These are phyloP conservation scores for Malus sieversii DNA, from an alignment of 306 rosid species.

Conservation along the genomic window DNA sequence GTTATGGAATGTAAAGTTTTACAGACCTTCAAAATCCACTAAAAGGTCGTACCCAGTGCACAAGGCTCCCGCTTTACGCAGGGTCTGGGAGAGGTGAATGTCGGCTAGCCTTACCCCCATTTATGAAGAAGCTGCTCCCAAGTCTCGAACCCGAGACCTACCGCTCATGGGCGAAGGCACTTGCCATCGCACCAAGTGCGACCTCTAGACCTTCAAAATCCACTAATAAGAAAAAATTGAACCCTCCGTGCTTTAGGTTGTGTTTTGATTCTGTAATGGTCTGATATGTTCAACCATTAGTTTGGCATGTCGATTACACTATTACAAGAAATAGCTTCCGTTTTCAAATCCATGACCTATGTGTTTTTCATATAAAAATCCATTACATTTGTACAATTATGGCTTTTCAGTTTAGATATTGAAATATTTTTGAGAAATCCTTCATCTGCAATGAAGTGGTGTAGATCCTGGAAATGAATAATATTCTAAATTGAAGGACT, in stretches of 20 bases:
- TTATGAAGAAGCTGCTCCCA: too few relatives aligned
- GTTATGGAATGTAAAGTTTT: neutral
- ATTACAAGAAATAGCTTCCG: neutral
- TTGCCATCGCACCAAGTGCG: too few relatives aligned
- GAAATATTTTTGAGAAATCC: neutral
- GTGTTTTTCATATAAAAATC: neutral
- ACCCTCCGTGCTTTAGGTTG: neutral
- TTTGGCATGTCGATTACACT: neutral
- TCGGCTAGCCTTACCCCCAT: too few relatives aligned
- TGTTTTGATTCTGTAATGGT: neutral
- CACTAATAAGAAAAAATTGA: too few relatives aligned
- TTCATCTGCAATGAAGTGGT: neutral
- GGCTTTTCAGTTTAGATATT: neutral
- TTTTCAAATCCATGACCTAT: neutral
- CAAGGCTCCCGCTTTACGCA: too few relatives aligned
- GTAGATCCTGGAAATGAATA: neutral
- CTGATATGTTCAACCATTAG: neutral
- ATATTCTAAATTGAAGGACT: neutral
- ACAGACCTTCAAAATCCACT: too few relatives aligned
- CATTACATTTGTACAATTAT: neutral
- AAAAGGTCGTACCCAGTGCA: too few relatives aligned
- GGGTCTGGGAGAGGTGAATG: too few relatives aligned
- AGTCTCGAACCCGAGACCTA: too few relatives aligned
- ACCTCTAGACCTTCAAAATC: too few relatives aligned
- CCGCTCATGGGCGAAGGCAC: too few relatives aligned